These are phyloP conservation scores for Podospora appendiculata DNA, from an alignment of 495 filamentous ascomycete species.

Conservation along the genomic window DNA sequence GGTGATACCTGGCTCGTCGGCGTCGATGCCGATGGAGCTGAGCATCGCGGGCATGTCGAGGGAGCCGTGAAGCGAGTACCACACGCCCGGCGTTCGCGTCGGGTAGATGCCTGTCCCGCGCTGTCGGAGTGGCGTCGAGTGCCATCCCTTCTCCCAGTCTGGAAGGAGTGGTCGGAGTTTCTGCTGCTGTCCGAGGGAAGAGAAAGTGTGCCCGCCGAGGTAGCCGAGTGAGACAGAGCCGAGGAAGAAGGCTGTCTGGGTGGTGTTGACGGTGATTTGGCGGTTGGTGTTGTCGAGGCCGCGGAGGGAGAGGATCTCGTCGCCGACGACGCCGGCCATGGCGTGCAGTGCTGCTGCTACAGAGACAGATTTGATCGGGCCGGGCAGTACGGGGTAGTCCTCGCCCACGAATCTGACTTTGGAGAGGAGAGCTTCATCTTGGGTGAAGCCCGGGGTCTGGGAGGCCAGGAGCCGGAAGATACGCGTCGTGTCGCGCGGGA, in stretches of 20 bases:
- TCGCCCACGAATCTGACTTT: conserved; percentile 17
- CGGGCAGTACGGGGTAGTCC: conserved; percentile 17
- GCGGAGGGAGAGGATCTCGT: conserved; percentile 19
- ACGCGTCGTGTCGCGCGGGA: conserved; percentile 13
- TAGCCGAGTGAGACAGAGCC: conserved; percentile 9
- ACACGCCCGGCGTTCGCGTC: conserved; percentile 10
- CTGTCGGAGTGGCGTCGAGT: conserved; percentile 4
- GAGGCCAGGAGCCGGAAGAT: conserved; percentile 16
- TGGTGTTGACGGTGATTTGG: conserved; percentile 15
- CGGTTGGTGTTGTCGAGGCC: conserved; percentile 1
- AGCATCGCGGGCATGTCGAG: conserved; percentile 13
- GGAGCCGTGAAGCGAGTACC: conserved; percentile 19
- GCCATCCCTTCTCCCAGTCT: conserved; percentile 14
- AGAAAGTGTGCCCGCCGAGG: conserved; percentile 2
- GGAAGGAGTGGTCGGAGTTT: conserved; percentile 1
- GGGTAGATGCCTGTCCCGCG: conserved; percentile 17
- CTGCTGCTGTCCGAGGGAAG: background rate
- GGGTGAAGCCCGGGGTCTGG: conserved; percentile 16
- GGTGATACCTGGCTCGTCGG: conserved; percentile 5
- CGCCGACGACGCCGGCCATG: conserved; percentile 20
- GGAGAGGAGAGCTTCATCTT: conserved; percentile 9
- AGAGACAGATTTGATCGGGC: conserved; percentile 20
- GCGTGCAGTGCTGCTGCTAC: conserved; percentile 20
- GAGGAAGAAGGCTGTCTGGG: conserved; percentile 17
- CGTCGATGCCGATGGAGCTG: conserved; percentile 12